Evolutionary conservation across 2,329 filamentous ascomycete genomes (phyloP), one percentile per base, ranked within the genome.

Genomic region (Clonostachys rosea): DNA sequence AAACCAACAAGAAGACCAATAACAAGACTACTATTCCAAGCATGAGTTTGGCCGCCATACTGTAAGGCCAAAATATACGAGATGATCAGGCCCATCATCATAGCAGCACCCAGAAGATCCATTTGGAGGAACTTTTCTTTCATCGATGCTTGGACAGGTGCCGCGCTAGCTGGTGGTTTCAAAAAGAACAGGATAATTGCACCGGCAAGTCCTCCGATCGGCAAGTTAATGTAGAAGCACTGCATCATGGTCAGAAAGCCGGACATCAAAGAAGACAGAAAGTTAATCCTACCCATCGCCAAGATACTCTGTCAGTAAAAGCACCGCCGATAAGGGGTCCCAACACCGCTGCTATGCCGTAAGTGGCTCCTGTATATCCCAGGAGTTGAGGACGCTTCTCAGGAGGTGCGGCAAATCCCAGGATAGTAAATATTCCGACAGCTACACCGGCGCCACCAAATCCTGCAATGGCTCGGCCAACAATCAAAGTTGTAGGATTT

Each of bases 21-120:
- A 44, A 80, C 66, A 17, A 61, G 64, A 11, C 67, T 60, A 59
- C 66, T 68, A 46, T 58, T 65, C 79, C 78, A 83, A 5, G 76
- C 43, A 47, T 75, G 73, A 18, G 70, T 58, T 35, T 70, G 63
- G 6, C 79, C 79, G 14, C 77, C 79, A 71, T 75, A 82, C 53
- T 81, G 73, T 34, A 83, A 63, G 6, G 76, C 78, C 5, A 83
- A 66, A 10, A 83, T 61, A 11, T 81, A 63, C 51, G 70, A 75
- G 50, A 81, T 59, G 41, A 81, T 68, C 33, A 70, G 68, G 1
- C 77, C 74, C 18, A 79, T 67, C 53, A 81, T 69, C 47, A 78
- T 59, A 13, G 59, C 58, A 2, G 71, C 70, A 24, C 78, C 78
- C 8, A 69, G 41, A 10, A 76, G 59, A 54, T 82, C 79, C 42